Percentiles rank a stretch among this genome's conserved stretches.
These are phyloP conservation scores for Arachnomyces sp. DNA, from an alignment of 2,329 filamentous ascomycete genomes.

Conservation along the genomic window DNA sequence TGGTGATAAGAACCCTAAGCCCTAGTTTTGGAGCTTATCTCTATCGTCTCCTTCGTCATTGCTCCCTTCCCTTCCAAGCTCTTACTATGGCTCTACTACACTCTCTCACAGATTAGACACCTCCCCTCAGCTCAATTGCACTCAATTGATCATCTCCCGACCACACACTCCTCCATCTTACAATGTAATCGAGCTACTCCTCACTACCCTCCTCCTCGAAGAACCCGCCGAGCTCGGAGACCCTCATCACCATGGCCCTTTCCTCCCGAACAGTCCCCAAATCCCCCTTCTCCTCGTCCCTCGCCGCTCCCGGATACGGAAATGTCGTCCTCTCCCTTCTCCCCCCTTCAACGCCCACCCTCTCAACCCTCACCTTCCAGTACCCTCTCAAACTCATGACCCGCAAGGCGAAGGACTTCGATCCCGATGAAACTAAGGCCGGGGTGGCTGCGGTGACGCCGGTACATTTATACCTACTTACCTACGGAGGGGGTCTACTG, in stretches of 20 bases:
- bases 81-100: too few relatives aligned
- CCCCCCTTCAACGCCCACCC: constrained; percentile 61
- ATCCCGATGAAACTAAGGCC: constrained; percentile 45
- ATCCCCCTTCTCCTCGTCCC: constrained; percentile 69
- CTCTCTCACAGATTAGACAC: too few relatives aligned
- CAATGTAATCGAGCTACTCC: neutral
- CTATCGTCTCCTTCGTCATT: constrained; percentile 3
- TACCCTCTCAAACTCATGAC: constrained; percentile 93
- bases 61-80: neutral
- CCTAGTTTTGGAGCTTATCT: constrained; percentile 1
- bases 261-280: constrained; percentile 25
- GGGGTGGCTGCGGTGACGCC: constrained; percentile 39
- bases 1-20: neutral
- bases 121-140: too few relatives aligned
- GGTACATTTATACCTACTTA: constrained; percentile 78
- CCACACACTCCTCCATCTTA: too few relatives aligned
- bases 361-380: constrained; percentile 73
- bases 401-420: constrained; percentile 41
- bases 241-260: neutral
- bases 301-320: constrained; percentile 70
- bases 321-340: constrained; percentile 64
- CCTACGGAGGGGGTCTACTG: constrained; percentile 89
- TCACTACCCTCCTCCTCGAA: constrained; percentile 3
- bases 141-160: too few relatives aligned
- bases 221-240: neutral